Evolutionary conservation across 164 flowering plant species (phyloP).

Genomic region (Vitis rotundifolia): DNA sequence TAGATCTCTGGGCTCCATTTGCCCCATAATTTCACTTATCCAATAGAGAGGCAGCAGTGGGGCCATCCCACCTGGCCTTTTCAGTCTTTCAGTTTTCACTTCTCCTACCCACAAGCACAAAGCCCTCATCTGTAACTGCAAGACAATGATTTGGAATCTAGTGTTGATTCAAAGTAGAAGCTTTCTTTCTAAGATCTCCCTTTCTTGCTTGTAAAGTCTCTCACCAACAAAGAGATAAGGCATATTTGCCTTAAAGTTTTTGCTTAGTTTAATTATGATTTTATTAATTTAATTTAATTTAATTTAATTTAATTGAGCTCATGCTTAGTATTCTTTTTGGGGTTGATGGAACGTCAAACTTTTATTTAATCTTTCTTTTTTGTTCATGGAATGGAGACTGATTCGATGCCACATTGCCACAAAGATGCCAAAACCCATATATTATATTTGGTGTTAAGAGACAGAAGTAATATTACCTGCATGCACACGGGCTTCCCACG

Average conservation of each 20-base stretch:
- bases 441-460: no score
- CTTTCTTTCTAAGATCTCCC: background rate
- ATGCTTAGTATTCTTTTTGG: no score
- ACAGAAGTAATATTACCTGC: no score
- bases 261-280: background rate
- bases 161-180: constrained; percentile 1
- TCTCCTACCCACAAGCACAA: no score
- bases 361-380: background rate
- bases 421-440: background rate
- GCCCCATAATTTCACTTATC: constrained; percentile 2
- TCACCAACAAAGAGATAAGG: background rate
- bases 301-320: no score
- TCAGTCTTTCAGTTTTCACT: background rate
- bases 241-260: no score
- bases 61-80: background rate
- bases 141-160: background rate
- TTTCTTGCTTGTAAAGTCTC: background rate
- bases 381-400: background rate
- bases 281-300: background rate
- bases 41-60: background rate
- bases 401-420: background rate
- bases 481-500: no score
- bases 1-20: constrained; percentile 25
- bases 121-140: background rate
- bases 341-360: background rate